These are phyloP conservation scores for Metschnikowia sp. DNA, from an alignment of 805 yeast species.

Conservation along the genomic window DNA sequence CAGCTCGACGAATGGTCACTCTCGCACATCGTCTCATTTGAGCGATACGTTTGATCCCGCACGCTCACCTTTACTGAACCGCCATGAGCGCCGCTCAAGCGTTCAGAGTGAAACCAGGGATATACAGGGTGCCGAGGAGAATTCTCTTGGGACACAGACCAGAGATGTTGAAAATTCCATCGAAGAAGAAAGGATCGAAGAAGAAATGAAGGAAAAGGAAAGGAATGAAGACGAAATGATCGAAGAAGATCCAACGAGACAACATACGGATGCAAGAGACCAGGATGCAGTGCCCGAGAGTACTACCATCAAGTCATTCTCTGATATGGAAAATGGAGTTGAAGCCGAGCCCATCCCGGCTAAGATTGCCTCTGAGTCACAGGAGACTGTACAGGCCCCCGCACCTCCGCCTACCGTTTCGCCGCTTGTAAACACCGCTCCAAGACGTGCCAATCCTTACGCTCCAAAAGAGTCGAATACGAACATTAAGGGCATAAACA, in stretches of 20 bases:
- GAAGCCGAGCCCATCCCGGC: not conserved
- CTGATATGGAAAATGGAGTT: not conserved
- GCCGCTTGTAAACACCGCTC: not conserved
- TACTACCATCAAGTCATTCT: not conserved
- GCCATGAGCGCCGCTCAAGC: not conserved
- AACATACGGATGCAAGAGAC: not conserved
- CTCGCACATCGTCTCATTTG: constrained; percentile 11
- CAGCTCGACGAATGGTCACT: constrained; percentile 7
- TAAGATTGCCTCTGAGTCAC: not conserved
- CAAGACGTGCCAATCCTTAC: constrained; percentile 29
- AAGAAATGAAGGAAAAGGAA: not conserved
- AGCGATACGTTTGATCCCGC: constrained; percentile 3
- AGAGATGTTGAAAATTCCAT: not conserved
- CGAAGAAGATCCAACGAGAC: not conserved
- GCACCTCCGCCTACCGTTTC: constrained; percentile 13
- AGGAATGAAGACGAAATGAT: not conserved
- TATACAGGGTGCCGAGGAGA: not conserved
- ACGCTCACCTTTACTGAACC: not conserved
- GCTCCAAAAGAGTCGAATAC: constrained; percentile 28
- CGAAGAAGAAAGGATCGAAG: not conserved
- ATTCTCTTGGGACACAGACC: not conserved
- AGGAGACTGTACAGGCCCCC: not conserved
- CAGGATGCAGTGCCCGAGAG: not conserved
- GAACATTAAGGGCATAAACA: constrained; percentile 11
- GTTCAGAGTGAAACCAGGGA: not conserved